Base-by-base conservation (phyloP, 2,329 filamentous ascomycete species). In the Graphium sp. region DNA sequence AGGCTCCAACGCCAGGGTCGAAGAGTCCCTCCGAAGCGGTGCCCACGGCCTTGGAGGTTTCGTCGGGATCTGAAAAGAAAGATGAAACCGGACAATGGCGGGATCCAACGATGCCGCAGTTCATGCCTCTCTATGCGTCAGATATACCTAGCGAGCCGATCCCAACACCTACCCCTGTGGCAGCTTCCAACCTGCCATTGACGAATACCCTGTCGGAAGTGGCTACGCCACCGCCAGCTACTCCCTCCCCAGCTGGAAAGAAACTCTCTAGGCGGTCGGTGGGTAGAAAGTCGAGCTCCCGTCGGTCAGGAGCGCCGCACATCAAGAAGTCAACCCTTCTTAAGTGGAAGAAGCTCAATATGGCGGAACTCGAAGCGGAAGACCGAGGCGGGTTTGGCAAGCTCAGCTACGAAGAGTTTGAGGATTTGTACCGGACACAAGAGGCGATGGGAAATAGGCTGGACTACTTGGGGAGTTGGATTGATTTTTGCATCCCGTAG, bases 381-480 rank as follows among this genome's bases (percentile, higher is more conserved):
- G 56, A 63, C 33, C 64, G 82, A 16, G 82, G 79, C n/a, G 85
- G 84, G 1, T 79, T 74, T 52, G 87, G 83, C 1, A 70, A 74
- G 43, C 56, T 95, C 26, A 79, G 55, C 43, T 85, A 75, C 38
- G 62, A 66, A 1, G 89, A 95, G 49, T 91, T 95, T 50, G 74
- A 81, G 41, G 56, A 58, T 22, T 74, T 76, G 28, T 82, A 89
- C 55, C 69, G 72, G 39, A 60, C 61, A n/a, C 64, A 73, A 36
- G 67, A 74, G 38, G 68, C 70, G 15, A 54, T 58, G 17, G 65
- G 62, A 10, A 70, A 72, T 44, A 56, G 75, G 30, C 60, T 85
- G 35, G 79, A 81, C 39, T 87, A 93, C 49, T 60, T 94, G 26
- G 81, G 81, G 34, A 81, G 72, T 41, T 95, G 87, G 87, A 81